Base-by-base conservation (phyloP, 345 rosid species). In the Camelina laxa region DNA sequence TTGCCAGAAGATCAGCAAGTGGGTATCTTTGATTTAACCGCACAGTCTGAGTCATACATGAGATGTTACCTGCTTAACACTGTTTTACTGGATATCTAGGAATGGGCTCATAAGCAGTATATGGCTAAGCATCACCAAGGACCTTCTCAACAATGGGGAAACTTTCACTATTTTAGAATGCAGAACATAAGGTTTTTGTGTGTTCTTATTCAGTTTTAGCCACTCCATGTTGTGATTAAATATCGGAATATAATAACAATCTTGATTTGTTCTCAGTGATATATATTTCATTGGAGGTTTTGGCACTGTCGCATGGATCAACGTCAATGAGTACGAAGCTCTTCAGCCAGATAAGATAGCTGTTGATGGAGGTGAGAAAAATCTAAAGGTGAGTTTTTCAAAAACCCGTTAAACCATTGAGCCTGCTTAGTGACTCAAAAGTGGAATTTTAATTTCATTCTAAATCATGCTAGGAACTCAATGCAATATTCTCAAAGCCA, bases 221-320 rank as follows among this genome's bases (percentile, higher is more conserved):
- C 63, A 50, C 42, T 15, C 21, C 42, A 49, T 20, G 49, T 72
- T 58, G 38, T 33, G 1, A 19, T 9, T 49, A 5, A 48, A 38
- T 38, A 38, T 72, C 33, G 0, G 0, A 31, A 54, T 35, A n/a
- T 65, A 20, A 14, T 7, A 65, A 39, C 38, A 20, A 49, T 15
- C 39, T 59, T 4, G 63, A 38, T 72, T 39, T 77, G 19, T 58
- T 60, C 61, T 60, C 78, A 92, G 98, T 77, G 99, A 95, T 82
- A 90, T 95, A 77, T 95, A 95, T 78, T 95, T 95, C 82, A 90
- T 95, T 68, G 99, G 99, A 57, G 99, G 98, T 68, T 95, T 95
- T 77, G 99, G 99, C 70, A 92, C 98, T 42, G 97, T 92, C 74
- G 98, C 99, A 20, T 95, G 99, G 99, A 88, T 95, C 9, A 91